Conservation (phyloP, 352 stramenopile genomes). For the Phytophthora palmivora region DNA sequence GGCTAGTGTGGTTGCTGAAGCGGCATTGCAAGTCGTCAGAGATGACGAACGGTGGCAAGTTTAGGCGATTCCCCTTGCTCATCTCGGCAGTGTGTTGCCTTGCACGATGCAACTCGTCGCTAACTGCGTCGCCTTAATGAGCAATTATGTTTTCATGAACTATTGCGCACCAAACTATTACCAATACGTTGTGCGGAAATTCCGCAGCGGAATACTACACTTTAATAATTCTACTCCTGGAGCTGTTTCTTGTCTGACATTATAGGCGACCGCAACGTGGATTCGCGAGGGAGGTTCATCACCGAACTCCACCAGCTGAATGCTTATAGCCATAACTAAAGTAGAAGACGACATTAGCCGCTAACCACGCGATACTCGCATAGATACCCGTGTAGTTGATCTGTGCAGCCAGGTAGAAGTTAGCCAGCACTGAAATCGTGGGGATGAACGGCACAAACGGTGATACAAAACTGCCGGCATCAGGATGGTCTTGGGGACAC, state of each 20-base stretch:
- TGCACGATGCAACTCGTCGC: constrained; percentile 61
- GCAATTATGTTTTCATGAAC: background rate
- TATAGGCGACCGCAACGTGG: constrained; percentile 56
- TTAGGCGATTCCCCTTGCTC: constrained; percentile 1
- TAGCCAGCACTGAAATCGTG: constrained; percentile 58
- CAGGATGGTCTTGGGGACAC: constrained; percentile 61
- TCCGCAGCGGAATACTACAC: constrained; percentile 10
- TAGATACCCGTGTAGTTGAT: constrained; percentile 61
- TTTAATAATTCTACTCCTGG: constrained; percentile 32
- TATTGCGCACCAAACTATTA: too few relatives aligned
- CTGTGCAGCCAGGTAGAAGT: constrained; percentile 80
- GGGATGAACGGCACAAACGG: constrained; percentile 71
- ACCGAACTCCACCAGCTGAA: constrained; percentile 69
- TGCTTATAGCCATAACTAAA: constrained; percentile 80
- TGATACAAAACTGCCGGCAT: constrained; percentile 55
- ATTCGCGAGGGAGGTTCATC: constrained; percentile 56
- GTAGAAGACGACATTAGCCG: constrained; percentile 70
- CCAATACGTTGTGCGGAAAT: too few relatives aligned
- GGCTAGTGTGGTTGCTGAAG: constrained; percentile 32
- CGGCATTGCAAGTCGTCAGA: constrained; percentile 21
- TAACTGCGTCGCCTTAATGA: constrained; percentile 66
- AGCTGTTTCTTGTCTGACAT: constrained; percentile 62
- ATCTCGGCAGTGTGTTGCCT: constrained; percentile 25
- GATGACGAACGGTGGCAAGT: constrained; percentile 20
- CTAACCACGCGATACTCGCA: constrained; percentile 61